These are phyloP conservation scores for Ilex paraguariensis DNA, from an alignment of 305 asterid genomes.

Conservation along the genomic window DNA sequence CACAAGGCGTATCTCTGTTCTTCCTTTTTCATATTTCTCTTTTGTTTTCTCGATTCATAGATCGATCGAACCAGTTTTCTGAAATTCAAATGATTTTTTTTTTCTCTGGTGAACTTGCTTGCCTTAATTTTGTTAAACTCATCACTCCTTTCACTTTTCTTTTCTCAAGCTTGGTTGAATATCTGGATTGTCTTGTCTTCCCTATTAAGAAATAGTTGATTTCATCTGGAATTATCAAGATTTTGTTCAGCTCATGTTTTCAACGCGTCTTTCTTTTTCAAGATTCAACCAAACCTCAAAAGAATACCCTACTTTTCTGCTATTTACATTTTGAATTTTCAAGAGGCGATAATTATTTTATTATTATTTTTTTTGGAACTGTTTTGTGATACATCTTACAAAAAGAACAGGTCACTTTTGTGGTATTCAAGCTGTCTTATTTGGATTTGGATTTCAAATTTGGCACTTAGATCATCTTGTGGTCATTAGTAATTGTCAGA, in stretches of 20 bases:
- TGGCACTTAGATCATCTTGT: slow-evolving; percentile 2
- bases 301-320: neutral
- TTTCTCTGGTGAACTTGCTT: too few species aligned
- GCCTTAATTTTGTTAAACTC: too few species aligned
- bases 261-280: neutral
- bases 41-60: too few species aligned
- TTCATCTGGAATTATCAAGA: too few species aligned
- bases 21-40: too few species aligned
- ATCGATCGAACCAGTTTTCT: too few species aligned
- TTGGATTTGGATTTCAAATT: slow-evolving; percentile 5
- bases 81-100: too few species aligned
- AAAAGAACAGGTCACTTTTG: slow-evolving; percentile 10
- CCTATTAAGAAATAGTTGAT: too few species aligned
- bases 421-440: slow-evolving; percentile 13
- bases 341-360: neutral
- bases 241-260: neutral
- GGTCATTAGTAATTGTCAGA: too few species aligned
- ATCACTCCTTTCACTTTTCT: neutral
- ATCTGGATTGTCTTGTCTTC: too few species aligned
- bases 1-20: too few species aligned
- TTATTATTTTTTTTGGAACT: neutral
- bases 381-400: neutral
- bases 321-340: slow-evolving; percentile 9
- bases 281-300: neutral
- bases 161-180: neutral